A percentile compares a stretch with the other conserved stretches of the same genome.
Conservation (phyloP, 345 rosid species). For the Lepidium sativum region DNA sequence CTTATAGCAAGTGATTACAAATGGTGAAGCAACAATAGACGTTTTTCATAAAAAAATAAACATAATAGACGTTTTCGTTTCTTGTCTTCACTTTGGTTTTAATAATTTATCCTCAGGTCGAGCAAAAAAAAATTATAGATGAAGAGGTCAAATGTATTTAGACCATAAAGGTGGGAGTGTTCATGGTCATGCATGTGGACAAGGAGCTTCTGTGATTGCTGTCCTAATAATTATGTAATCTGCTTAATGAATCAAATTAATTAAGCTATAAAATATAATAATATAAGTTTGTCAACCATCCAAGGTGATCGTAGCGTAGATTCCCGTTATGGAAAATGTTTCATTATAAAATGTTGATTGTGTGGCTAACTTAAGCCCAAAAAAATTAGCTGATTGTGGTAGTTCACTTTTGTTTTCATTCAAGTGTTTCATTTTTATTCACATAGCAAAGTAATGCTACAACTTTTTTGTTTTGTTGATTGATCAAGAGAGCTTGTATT, state of each 20-base stretch:
- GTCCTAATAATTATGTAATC: background rate
- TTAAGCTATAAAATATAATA: background rate
- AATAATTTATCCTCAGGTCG: background rate
- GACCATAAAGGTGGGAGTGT: conserved; percentile 8
- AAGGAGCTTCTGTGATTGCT: background rate
- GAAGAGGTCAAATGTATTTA: conserved; percentile 18
- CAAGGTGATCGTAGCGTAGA: background rate
- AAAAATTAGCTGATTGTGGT: background rate
- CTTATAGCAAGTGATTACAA: background rate
- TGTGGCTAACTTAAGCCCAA: background rate
- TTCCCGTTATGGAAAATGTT: background rate
- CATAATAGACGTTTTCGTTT: conserved; percentile 1
- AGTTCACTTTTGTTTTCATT: background rate
- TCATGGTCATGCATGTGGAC: conserved; percentile 18
- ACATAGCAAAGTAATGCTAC: background rate
- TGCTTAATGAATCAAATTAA: background rate
- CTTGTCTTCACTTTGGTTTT: background rate
- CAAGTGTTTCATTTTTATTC: background rate
- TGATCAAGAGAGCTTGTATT: too few relatives aligned
- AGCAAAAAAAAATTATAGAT: background rate
- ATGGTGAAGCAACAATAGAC: background rate
- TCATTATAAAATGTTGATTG: background rate
- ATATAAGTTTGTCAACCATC: background rate
- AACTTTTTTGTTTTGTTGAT: background rate
- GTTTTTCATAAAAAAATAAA: too few relatives aligned